Percentiles rank a stretch among this genome's conserved stretches.
These are phyloP conservation scores for Hypomyces rosellus DNA, from an alignment of 2,329 filamentous ascomycete species.

Conservation along the genomic window DNA sequence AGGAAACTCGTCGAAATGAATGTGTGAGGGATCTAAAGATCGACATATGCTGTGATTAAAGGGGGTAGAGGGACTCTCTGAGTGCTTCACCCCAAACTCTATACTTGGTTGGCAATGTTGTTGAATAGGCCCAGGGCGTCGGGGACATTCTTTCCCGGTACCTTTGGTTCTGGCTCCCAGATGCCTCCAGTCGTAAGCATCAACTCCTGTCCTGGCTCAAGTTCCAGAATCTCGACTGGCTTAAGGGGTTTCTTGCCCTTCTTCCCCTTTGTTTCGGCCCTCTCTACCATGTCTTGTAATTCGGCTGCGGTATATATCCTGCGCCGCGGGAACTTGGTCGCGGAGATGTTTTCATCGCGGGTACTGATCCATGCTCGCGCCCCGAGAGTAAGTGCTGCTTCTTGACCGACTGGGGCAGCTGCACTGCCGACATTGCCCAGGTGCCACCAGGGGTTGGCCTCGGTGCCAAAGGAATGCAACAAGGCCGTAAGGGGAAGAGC, in stretches of 20 bases:
- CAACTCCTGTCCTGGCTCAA: conserved; percentile 38
- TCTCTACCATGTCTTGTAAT: conserved; percentile 30
- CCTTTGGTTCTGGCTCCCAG: conserved; percentile 13
- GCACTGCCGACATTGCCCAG: conserved; percentile 53
- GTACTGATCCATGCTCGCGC: conserved; percentile 55
- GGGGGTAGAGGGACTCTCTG: too few species aligned
- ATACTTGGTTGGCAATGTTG: background rate
- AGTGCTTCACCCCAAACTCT: background rate
- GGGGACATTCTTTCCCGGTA: background rate
- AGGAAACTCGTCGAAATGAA: background rate
- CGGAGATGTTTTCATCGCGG: conserved; percentile 51
- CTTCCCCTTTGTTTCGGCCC: conserved; percentile 3
- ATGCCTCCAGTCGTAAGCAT: conserved; percentile 35
- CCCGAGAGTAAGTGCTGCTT: conserved; percentile 47
- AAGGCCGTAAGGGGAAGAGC: conserved; percentile 58
- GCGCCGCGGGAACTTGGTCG: conserved; percentile 17
- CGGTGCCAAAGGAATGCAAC: conserved; percentile 56
- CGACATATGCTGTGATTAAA: too few species aligned
- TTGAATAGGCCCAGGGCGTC: conserved; percentile 1
- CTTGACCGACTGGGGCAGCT: conserved; percentile 50
- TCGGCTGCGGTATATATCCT: conserved; percentile 26
- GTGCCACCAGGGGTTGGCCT: conserved; percentile 56
- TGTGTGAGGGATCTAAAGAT: too few species aligned
- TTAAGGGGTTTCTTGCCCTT: conserved; percentile 7
- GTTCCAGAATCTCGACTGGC: conserved; percentile 35